Evolutionary conservation across 352 stramenopile genomes (phyloP).

Genomic region (Hyaloperonospora arabidopsidis): DNA sequence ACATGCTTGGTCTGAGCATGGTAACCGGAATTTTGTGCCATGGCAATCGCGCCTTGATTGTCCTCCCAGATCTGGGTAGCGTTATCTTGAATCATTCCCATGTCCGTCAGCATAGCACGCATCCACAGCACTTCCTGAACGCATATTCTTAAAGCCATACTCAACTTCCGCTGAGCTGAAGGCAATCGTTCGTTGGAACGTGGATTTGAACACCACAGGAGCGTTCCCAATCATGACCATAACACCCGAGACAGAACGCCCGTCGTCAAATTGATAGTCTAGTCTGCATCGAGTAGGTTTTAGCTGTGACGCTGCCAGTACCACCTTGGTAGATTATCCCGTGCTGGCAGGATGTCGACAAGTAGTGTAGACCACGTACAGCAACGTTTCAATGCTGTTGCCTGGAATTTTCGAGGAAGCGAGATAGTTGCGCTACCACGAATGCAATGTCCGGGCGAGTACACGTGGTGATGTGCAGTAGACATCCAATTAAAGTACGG

Average conservation of each 20-base stretch:
- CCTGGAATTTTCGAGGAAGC: slow-evolving; percentile 4
- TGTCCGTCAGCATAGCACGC: no score
- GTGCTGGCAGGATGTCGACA: slow-evolving; percentile 3
- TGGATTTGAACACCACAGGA: slow-evolving; percentile 10
- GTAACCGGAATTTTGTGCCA: slow-evolving; percentile 5
- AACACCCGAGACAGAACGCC: slow-evolving; percentile 9
- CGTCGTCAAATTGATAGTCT: slow-evolving; percentile 9
- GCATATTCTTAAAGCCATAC: no score
- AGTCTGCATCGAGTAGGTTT: slow-evolving; percentile 15
- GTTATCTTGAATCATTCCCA: no score
- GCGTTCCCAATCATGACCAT: slow-evolving; percentile 13
- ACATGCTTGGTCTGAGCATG: slow-evolving; percentile 5
- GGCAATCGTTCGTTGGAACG: slow-evolving; percentile 8
- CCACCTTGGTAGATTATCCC: slow-evolving; percentile 6
- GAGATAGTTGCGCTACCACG: slow-evolving; percentile 7
- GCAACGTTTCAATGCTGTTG: slow-evolving; percentile 3
- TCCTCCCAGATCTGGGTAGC: no score
- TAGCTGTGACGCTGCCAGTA: neutral
- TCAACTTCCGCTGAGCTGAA: no score
- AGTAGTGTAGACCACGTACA: slow-evolving; percentile 7
- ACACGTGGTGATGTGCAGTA: slow-evolving; percentile 14
- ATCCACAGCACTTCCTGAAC: no score
- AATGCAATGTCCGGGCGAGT: slow-evolving; percentile 6
- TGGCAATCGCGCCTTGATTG: no score
- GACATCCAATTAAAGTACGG: slow-evolving; percentile 8